phyloP scores from a whole-genome alignment of 176 grass and related monocot species.

The Bolboschoenus planiculmis region DNA sequence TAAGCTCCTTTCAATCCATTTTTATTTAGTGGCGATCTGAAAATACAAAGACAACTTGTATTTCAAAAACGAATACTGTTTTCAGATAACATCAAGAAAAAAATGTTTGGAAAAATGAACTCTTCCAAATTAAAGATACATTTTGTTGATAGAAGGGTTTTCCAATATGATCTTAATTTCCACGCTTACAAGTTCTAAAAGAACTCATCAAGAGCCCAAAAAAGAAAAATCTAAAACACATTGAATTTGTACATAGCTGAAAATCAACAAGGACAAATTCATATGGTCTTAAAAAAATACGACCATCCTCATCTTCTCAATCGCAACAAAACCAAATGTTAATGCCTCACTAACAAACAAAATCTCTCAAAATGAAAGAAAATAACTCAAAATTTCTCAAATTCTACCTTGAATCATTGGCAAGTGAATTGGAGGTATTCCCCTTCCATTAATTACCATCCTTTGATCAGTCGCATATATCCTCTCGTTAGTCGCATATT shows the following conservation, averaged over 20 bases:
- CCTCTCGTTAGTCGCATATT: background rate
- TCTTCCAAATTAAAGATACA: background rate
- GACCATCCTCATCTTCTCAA: background rate
- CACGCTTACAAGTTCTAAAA: background rate
- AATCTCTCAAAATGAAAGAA: background rate
- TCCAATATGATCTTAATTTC: background rate
- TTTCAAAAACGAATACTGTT: background rate
- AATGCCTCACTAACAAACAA: background rate
- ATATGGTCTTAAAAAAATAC: background rate
- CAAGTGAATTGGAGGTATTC: background rate
- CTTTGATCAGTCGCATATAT: background rate
- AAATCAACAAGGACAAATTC: background rate
- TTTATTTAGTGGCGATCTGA: background rate
- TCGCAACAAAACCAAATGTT: background rate
- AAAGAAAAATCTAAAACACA: background rate
- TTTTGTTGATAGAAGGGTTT: background rate
- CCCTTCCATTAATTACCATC: background rate
- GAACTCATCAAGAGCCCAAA: background rate
- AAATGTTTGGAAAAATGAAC: background rate
- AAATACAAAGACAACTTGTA: background rate
- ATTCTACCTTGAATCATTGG: background rate
- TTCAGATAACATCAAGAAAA: background rate
- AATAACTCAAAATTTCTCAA: background rate
- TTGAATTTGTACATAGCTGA: background rate
- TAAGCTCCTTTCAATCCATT: background rate